A percentile compares a stretch with the other conserved stretches of the same genome.
Conservation (phyloP, 495 filamentous ascomycete species). For the Lasiosphaeris hirsuta region DNA sequence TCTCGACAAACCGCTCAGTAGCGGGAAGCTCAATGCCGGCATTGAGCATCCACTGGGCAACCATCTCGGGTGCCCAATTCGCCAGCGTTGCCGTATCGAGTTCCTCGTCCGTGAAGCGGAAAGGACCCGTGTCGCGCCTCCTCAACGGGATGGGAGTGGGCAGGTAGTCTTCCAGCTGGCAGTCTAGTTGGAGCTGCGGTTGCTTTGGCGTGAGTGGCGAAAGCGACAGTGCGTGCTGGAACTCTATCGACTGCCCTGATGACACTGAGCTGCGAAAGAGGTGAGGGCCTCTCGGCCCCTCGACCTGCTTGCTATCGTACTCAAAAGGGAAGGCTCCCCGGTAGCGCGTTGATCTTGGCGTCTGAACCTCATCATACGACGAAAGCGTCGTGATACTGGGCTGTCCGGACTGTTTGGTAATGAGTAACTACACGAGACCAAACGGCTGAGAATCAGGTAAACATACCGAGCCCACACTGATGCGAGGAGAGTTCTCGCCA, state of each 20-base stretch:
- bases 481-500: constrained; percentile 59
- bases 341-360: constrained; percentile 55
- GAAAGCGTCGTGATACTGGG: constrained; percentile 71
- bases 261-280: constrained; percentile 68
- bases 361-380: constrained; percentile 70
- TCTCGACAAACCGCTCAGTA: constrained; percentile 78
- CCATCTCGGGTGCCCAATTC: constrained; percentile 68
- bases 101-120: constrained; percentile 51
- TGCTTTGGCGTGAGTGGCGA: constrained; percentile 58
- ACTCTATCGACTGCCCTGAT: constrained; percentile 49
- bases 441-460: not conserved
- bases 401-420: constrained; percentile 49
- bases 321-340: constrained; percentile 32
- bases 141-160: constrained; percentile 30
- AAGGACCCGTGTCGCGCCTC: constrained; percentile 37
- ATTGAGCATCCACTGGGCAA: constrained; percentile 75
- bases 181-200: constrained; percentile 28
- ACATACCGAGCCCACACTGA: constrained; percentile 66
- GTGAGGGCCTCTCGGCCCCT: constrained; percentile 82
- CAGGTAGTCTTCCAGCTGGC: constrained; percentile 34
- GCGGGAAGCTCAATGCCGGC: constrained; percentile 65
- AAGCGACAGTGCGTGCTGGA: constrained; percentile 59
- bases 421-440: constrained; percentile 18
- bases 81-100: constrained; percentile 56
- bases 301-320: constrained; percentile 54